phyloP scores from a whole-genome alignment of 1,284 basidiomycete genomes.

The Ceratorhiza oryzae-sativae region DNA sequence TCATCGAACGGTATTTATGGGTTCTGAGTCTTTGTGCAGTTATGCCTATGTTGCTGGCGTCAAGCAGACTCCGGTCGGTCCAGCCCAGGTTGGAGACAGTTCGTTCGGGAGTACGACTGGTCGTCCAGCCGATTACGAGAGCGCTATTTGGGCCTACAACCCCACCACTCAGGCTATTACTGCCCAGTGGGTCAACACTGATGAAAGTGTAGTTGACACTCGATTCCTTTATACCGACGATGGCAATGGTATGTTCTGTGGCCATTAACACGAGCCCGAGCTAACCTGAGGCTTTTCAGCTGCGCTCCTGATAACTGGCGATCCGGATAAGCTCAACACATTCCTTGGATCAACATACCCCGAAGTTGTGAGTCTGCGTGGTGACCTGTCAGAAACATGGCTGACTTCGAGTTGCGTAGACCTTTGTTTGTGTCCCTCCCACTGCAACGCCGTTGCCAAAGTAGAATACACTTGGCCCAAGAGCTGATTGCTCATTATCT shows the following conservation, averaged over 20 bases:
- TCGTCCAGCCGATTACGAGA: background rate
- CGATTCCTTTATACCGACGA: conserved; percentile 4
- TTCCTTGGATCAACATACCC: background rate
- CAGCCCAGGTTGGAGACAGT: background rate
- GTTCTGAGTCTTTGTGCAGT: background rate
- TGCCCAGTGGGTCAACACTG: conserved; percentile 37
- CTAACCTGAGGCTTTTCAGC: too few relatives aligned
- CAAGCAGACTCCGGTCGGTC: background rate
- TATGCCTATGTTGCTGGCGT: background rate
- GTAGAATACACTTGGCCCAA: too few relatives aligned
- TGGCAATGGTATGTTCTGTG: background rate
- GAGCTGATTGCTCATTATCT: too few relatives aligned
- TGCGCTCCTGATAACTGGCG: background rate
- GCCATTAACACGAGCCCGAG: too few relatives aligned
- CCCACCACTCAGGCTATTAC: conserved; percentile 18
- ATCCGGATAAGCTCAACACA: background rate
- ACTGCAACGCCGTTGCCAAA: background rate
- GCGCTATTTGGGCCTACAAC: conserved; percentile 37
- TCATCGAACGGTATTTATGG: background rate
- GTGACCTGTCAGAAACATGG: background rate
- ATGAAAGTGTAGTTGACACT: background rate
- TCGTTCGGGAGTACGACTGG: background rate
- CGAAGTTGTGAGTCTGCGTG: background rate
- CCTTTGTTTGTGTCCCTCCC: conserved; percentile 10
- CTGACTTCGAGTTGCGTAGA: background rate